These are phyloP conservation scores for Tuber aestivum DNA, from an alignment of 495 filamentous ascomycete species.

Conservation along the genomic window DNA sequence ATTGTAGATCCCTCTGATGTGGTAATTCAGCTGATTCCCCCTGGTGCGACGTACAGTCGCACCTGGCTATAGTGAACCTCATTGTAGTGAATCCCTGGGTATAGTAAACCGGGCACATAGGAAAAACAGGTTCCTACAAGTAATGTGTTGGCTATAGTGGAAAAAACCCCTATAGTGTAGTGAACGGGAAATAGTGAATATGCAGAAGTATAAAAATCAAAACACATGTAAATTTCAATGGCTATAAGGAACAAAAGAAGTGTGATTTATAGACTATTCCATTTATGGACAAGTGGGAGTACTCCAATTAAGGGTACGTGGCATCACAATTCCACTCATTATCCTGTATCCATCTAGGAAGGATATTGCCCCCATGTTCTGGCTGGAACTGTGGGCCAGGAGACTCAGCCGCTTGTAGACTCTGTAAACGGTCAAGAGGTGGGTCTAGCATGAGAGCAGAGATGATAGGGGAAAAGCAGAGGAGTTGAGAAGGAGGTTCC, in stretches of 20 bases:
- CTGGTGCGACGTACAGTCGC: background rate
- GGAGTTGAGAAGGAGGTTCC: background rate
- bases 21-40: no score
- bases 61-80: constrained; percentile 8
- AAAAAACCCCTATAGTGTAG: background rate
- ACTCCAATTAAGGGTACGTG: background rate
- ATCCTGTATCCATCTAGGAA: background rate
- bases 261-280: background rate
- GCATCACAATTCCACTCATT: background rate
- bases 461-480: background rate
- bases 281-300: background rate
- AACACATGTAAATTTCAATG: background rate
- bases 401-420: background rate
- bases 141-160: no score
- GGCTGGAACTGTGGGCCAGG: background rate
- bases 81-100: no score
- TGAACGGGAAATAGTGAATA: background rate
- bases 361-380: background rate
- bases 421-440: background rate
- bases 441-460: background rate
- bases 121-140: no score
- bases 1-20: background rate
- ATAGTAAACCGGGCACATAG: no score
- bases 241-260: background rate
- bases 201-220: background rate